Evolutionary conservation across 441 rosid genomes (phyloP), one percentile per base, ranked within the genome.

Genomic region (Eutrema salsugineum): DNA sequence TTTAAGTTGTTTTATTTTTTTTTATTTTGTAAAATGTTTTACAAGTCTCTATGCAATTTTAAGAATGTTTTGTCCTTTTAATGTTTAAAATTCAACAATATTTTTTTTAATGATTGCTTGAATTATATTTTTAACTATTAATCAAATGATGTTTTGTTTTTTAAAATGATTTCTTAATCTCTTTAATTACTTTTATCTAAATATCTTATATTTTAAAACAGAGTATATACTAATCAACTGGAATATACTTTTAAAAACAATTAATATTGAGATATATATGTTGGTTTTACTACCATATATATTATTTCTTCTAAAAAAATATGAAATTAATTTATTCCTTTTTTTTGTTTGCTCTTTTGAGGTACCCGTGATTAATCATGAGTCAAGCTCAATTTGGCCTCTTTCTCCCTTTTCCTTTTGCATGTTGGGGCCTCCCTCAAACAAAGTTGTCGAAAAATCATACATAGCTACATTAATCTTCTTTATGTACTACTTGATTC

Each of bases 361-460:
- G 80, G 85, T 79, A 78, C 76, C 71, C 81, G 82, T 84, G 86
- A 85, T 85, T 74, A 77, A 66, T 77, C 77, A 89, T 87, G 87
- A 84, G 86, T 81, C 86, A 84, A 89, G 80, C 81, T 84, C 81
- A 77, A 78, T 80, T 84, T 80, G 82, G 77, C 82, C 66, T 70
- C 78, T 87, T 78, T 60, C 66, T 42, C 40, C 61, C 83, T 83
- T 85, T 87, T 70, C 46, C 83, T 84, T 87, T 86, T 76, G 76
- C 72, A 75, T 55, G 69, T 73, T 82, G 91, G 91, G 91, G 32
- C 88, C 89, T 82, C 78, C 68, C 58, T 73, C 73, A 67, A 80
- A 77, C 83, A 89, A 87, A 89, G 94, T 82, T 87, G 90, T 89
- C 86, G 86, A 83, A 67, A 67, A 82, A 77, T 70, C 48, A 70